Evolutionary conservation across 345 rosid genomes (phyloP).

Genomic region (Arabidopsis arenosa): DNA sequence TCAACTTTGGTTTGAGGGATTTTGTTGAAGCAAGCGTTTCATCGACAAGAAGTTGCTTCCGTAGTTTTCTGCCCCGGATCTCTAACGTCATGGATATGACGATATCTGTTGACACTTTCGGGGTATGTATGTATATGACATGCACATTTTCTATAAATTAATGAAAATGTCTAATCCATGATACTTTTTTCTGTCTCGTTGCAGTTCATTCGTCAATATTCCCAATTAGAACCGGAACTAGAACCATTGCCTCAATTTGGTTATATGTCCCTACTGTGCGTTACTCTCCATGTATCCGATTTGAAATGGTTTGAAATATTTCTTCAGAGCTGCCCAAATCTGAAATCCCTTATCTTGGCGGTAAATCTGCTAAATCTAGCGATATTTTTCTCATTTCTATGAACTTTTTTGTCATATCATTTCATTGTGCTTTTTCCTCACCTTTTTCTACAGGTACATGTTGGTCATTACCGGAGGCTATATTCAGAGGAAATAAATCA

Average conservation of each 20-base stretch:
- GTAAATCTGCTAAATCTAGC: neutral
- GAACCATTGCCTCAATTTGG: conserved; percentile 5
- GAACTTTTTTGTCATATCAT: neutral
- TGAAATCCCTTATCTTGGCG: conserved; percentile 14
- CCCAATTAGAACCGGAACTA: neutral
- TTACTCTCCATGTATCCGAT: neutral
- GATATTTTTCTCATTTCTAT: neutral
- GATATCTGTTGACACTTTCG: neutral
- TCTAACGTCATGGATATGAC: neutral
- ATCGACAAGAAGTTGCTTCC: neutral
- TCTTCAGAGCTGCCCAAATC: conserved; percentile 22
- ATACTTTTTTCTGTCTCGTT: neutral
- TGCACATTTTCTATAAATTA: too few species aligned
- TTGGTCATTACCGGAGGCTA: neutral
- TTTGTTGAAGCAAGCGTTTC: neutral
- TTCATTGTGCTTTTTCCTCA: neutral
- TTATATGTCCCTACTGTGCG: neutral
- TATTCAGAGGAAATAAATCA: neutral
- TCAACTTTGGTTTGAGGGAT: too few species aligned
- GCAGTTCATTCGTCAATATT: neutral
- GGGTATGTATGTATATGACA: neutral
- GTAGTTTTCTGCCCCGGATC: neutral
- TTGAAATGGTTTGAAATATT: neutral
- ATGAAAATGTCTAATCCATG: too few species aligned
- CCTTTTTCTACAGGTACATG: neutral